These are phyloP conservation scores for Schwanniomyces vanrijiae DNA, from an alignment of 805 yeast genomes.

Conservation along the genomic window DNA sequence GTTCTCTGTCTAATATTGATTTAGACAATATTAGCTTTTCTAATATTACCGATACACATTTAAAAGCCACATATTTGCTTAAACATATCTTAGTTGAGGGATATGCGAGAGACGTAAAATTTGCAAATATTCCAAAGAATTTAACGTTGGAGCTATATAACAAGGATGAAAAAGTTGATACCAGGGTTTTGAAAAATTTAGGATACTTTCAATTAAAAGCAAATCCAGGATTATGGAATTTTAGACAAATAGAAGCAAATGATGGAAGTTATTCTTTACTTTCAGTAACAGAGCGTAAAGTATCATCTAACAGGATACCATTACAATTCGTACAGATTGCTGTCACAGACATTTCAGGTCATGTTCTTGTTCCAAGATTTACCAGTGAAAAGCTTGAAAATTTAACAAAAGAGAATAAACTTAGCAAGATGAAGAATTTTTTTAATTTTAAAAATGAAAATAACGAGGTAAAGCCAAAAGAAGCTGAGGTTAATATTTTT, in stretches of 20 bases:
- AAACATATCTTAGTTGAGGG: slow-evolving; percentile 69
- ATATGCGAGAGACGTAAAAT: slow-evolving; percentile 49
- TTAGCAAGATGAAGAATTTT: background rate
- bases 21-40: slow-evolving; percentile 57
- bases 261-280: slow-evolving; percentile 22
- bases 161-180: slow-evolving; percentile 34
- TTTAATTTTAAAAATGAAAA: background rate
- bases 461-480: slow-evolving; percentile 12
- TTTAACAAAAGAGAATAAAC: background rate
- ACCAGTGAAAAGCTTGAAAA: slow-evolving; percentile 8
- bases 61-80: slow-evolving; percentile 51
- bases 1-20: slow-evolving; percentile 45
- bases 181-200: slow-evolving; percentile 72
- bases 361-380: slow-evolving; percentile 45
- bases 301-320: slow-evolving; percentile 27
- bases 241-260: slow-evolving; percentile 42
- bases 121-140: slow-evolving; percentile 48
- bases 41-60: slow-evolving; percentile 32
- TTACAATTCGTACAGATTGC: slow-evolving; percentile 25
- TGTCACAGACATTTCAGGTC: slow-evolving; percentile 47
- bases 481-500: slow-evolving; percentile 75
- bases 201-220: slow-evolving; percentile 84
- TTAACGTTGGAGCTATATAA: slow-evolving; percentile 43
- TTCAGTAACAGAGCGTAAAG: slow-evolving; percentile 44
- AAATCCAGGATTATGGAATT: slow-evolving; percentile 66